Conservation (phyloP, 2,329 filamentous ascomycete species). For the Allantophomopsis lycopodina region DNA sequence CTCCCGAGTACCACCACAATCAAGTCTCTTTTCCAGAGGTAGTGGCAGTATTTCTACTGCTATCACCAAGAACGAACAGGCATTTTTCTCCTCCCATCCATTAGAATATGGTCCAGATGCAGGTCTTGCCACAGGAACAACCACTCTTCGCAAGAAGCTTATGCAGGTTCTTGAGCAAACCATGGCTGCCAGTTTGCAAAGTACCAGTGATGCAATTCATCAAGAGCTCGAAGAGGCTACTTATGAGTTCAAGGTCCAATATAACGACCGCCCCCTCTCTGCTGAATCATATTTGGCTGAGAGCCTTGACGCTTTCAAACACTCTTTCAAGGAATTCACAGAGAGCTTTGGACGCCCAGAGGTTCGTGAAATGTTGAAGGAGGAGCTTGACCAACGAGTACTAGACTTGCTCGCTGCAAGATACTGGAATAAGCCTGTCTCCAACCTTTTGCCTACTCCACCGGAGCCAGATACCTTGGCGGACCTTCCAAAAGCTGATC, state of each 20-base stretch:
- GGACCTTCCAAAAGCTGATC: conserved; percentile 73
- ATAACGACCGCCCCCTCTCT: conserved; percentile 89
- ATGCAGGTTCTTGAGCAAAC: conserved; percentile 96
- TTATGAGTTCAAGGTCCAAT: conserved; percentile 99
- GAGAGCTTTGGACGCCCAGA: conserved; percentile 81
- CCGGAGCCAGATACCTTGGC: conserved; percentile 59
- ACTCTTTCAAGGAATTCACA: conserved; percentile 89
- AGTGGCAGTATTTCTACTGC: conserved; percentile 65
- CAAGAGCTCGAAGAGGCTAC: conserved; percentile 94
- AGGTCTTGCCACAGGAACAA: conserved; percentile 67
- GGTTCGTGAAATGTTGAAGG: conserved; percentile 79
- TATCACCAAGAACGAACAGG: conserved; percentile 77
- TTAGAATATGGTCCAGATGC: conserved; percentile 63
- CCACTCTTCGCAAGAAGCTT: conserved; percentile 80
- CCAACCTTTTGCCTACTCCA: conserved; percentile 57
- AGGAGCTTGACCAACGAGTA: conserved; percentile 87
- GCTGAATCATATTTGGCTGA: conserved; percentile 96
- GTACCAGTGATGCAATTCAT: conserved; percentile 81
- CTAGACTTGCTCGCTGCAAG: conserved; percentile 83
- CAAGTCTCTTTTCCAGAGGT: conserved; percentile 72
- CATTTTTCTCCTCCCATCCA: conserved; percentile 77
- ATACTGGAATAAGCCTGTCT: conserved; percentile 94
- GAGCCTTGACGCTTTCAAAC: conserved; percentile 91
- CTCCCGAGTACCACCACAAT: conserved; percentile 51
- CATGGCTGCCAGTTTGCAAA: conserved; percentile 85